Conservation (phyloP, 345 rosid genomes). For the Lagerstroemia speciosa region DNA sequence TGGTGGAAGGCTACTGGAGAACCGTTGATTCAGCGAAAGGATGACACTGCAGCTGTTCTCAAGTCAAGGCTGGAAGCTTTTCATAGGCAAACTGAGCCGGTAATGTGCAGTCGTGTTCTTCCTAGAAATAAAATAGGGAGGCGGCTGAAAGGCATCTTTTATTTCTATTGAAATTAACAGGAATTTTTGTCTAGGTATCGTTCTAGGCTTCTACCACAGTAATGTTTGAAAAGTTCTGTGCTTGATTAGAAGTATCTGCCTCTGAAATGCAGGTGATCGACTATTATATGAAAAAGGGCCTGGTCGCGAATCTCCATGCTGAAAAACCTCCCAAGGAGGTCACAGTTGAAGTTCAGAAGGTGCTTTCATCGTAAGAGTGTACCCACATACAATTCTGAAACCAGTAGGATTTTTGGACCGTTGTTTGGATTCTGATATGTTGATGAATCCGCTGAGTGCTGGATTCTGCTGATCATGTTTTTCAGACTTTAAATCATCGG, state of each 20-base stretch:
- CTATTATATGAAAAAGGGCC: constrained; percentile 66
- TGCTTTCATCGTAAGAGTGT: constrained; percentile 29
- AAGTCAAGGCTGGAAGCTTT: constrained; percentile 85
- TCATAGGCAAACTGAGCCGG: constrained; percentile 92
- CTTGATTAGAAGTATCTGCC: neutral
- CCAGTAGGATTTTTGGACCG: constrained; percentile 9
- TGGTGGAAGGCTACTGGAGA: constrained; percentile 74
- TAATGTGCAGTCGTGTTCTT: constrained; percentile 14
- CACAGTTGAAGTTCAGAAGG: constrained; percentile 64
- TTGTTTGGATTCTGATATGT: neutral
- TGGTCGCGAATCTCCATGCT: constrained; percentile 68
- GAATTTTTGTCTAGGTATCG: neutral
- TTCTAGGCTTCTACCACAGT: neutral
- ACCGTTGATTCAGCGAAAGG: constrained; percentile 90
- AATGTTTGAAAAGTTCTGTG: neutral
- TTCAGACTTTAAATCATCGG: constrained; percentile 4
- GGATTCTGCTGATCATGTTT: constrained; percentile 1
- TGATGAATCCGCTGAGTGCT: neutral
- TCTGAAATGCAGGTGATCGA: constrained; percentile 51
- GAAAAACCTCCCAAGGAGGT: constrained; percentile 83
- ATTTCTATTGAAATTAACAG: neutral
- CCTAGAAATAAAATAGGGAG: neutral
- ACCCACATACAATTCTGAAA: neutral
- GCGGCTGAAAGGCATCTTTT: no score
- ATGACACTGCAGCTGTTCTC: constrained; percentile 89